These are phyloP conservation scores for Euphorbia peplus DNA, from an alignment of 345 rosid genomes.

Conservation along the genomic window DNA sequence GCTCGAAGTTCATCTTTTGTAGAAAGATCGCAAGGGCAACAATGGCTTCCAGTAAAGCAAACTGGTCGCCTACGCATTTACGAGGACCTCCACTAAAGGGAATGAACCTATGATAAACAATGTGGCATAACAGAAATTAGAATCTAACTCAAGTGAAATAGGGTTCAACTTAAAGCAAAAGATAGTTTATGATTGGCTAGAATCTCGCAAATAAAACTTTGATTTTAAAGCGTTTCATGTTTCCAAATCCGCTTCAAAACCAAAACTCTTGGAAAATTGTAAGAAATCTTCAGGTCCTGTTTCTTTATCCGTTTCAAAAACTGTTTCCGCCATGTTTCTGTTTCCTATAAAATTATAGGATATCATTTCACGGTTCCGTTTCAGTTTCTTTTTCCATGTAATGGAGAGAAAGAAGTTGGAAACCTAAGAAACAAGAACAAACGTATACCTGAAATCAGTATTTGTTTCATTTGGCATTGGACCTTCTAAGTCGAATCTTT, in stretches of 20 bases:
- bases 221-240: too few species aligned
- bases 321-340: too few species aligned
- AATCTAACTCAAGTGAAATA: background rate
- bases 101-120: constrained; percentile 53
- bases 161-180: background rate
- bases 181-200: too few species aligned
- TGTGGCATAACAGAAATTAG: constrained; percentile 7
- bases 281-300: too few species aligned
- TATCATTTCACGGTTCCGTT: too few species aligned
- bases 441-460: constrained; percentile 76
- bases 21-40: constrained; percentile 76
- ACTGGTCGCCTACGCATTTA: constrained; percentile 93
- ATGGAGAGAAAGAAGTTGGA: background rate
- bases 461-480: constrained; percentile 86
- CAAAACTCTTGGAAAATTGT: too few species aligned
- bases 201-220: too few species aligned
- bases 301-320: too few species aligned
- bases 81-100: constrained; percentile 98
- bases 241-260: too few species aligned
- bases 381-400: too few species aligned
- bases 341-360: too few species aligned
- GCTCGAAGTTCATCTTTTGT: constrained; percentile 67
- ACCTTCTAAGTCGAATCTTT: constrained; percentile 72
- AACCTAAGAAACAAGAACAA: constrained; percentile 2
- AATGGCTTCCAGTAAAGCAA: constrained; percentile 84